These are phyloP conservation scores for Curvularia spicifera DNA, from an alignment of 2,329 filamentous ascomycete genomes.

Conservation along the genomic window DNA sequence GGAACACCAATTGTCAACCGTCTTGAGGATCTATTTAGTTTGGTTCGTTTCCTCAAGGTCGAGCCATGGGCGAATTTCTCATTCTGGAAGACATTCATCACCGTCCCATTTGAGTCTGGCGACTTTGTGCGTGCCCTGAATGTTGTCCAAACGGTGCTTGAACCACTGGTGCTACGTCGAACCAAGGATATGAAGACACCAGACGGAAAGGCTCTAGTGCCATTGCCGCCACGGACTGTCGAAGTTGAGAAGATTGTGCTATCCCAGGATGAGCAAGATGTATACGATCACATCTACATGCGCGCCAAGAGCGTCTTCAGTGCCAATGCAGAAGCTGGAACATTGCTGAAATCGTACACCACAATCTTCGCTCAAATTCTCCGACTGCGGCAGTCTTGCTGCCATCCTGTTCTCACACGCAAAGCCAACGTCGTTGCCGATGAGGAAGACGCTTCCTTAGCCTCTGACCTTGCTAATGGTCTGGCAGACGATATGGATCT, in stretches of 20 bases:
- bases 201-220: conserved; percentile 79
- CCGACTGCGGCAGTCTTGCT: conserved; percentile 90
- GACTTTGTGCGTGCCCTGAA: conserved; percentile 93
- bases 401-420: conserved; percentile 86
- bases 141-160: conserved; percentile 94
- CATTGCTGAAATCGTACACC: conserved; percentile 91
- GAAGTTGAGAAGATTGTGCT: conserved; percentile 89
- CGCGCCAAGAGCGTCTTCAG: conserved; percentile 84
- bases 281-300: conserved; percentile 89
- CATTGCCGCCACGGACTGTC: conserved; percentile 78
- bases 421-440: conserved; percentile 85
- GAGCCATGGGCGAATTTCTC: conserved; percentile 99
- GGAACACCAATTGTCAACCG: conserved; percentile 97
- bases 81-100: conserved; percentile 99
- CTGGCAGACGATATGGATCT: conserved; percentile 97
- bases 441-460: conserved; percentile 80
- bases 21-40: conserved; percentile 89
- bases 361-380: conserved; percentile 98
- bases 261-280: conserved; percentile 81
- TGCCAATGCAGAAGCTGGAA: conserved; percentile 87
- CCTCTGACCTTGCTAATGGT: conserved; percentile 78
- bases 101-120: conserved; percentile 93
- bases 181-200: conserved; percentile 99
- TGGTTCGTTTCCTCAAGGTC: conserved; percentile 90
- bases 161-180: conserved; percentile 90